A percentile compares a stretch with the other conserved stretches of the same genome.
Evolutionary conservation across 2,329 filamentous ascomycete genomes (phyloP).

Genomic region (Waltergamsia citrina): DNA sequence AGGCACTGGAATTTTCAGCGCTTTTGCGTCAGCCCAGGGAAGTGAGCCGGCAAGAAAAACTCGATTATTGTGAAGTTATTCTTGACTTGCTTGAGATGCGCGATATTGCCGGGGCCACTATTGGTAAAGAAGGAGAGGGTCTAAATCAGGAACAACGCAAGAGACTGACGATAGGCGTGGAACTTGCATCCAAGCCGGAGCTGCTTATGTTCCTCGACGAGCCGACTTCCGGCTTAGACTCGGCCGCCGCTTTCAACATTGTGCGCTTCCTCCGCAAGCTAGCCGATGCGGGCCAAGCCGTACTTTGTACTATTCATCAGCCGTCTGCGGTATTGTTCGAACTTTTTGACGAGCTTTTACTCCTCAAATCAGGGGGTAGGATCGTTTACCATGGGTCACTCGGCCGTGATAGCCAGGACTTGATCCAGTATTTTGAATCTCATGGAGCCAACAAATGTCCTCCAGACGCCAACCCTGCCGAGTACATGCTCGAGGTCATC

Average conservation of each 20-base stretch:
- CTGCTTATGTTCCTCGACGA: slow-evolving; percentile 59
- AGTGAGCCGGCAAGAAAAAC: slow-evolving; percentile 50
- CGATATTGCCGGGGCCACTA: slow-evolving; percentile 55
- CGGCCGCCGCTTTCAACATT: slow-evolving; percentile 50
- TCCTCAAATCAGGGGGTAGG: slow-evolving; percentile 42
- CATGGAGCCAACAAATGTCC: slow-evolving; percentile 39
- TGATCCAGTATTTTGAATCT: slow-evolving; percentile 42
- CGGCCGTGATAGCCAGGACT: slow-evolving; percentile 33
- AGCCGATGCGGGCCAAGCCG: slow-evolving; percentile 48
- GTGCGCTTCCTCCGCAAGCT: slow-evolving; percentile 52
- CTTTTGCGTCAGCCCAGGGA: slow-evolving; percentile 51
- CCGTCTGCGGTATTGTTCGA: slow-evolving; percentile 47
- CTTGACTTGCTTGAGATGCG: slow-evolving; percentile 61
- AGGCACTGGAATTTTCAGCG: slow-evolving; percentile 57
- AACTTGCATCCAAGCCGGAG: slow-evolving; percentile 46
- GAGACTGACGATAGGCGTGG: slow-evolving; percentile 45
- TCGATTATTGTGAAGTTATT: slow-evolving; percentile 58
- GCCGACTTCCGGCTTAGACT: slow-evolving; percentile 48
- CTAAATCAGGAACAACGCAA: slow-evolving; percentile 52
- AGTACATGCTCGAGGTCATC: slow-evolving; percentile 47
- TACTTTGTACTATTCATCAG: slow-evolving; percentile 53
- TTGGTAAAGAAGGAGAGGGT: slow-evolving; percentile 49
- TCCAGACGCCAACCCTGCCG: slow-evolving; percentile 39
- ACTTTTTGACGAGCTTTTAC: slow-evolving; percentile 44
- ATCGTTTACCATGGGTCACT: slow-evolving; percentile 46